A percentile compares a stretch with the other conserved stretches of the same genome.
Evolutionary conservation across 768 basidiomycete genomes (phyloP).

Genomic region (Hebeloma cylindrosporum): DNA sequence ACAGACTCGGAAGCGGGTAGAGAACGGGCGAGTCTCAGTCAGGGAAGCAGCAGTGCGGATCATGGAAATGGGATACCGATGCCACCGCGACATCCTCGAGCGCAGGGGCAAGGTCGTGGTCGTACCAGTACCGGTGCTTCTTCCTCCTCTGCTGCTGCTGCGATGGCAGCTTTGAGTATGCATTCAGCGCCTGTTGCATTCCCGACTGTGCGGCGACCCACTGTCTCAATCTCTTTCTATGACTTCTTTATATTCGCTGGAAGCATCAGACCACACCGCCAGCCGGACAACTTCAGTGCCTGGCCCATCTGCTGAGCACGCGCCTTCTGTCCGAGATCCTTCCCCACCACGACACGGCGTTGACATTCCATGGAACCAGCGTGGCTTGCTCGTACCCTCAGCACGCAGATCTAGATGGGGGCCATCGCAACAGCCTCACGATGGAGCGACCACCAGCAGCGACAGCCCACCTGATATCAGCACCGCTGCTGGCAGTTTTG

Average conservation of each 20-base stretch:
- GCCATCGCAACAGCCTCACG: constrained; percentile 9
- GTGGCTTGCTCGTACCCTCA: constrained; percentile 22
- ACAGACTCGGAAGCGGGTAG: constrained; percentile 43
- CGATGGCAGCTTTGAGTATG: constrained; percentile 20
- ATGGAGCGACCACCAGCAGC: constrained; percentile 23
- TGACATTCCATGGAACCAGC: constrained; percentile 25
- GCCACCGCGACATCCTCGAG: constrained; percentile 29
- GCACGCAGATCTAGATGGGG: constrained; percentile 18
- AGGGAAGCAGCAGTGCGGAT: constrained; percentile 25
- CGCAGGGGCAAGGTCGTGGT: constrained; percentile 22
- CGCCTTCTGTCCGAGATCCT: constrained; percentile 3
- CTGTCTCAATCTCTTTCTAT: constrained; percentile 16
- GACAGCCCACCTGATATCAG: constrained; percentile 60
- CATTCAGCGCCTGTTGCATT: constrained; percentile 26
- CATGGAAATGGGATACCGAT: constrained; percentile 16
- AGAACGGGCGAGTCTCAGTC: constrained; percentile 36
- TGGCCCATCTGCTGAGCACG: not conserved
- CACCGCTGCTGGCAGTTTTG: constrained; percentile 66
- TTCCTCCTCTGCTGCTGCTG: constrained; percentile 17
- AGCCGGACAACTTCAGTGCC: constrained; percentile 8
- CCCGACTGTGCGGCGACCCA: constrained; percentile 27
- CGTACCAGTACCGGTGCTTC: constrained; percentile 33
- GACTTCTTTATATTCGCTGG: constrained; percentile 19
- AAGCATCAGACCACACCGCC: constrained; percentile 23
- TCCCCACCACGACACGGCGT: constrained; percentile 21